Evolutionary conservation across 495 filamentous ascomycete species (phyloP), one percentile per base, ranked within the genome.

Genomic region (Lepraria neglecta): DNA sequence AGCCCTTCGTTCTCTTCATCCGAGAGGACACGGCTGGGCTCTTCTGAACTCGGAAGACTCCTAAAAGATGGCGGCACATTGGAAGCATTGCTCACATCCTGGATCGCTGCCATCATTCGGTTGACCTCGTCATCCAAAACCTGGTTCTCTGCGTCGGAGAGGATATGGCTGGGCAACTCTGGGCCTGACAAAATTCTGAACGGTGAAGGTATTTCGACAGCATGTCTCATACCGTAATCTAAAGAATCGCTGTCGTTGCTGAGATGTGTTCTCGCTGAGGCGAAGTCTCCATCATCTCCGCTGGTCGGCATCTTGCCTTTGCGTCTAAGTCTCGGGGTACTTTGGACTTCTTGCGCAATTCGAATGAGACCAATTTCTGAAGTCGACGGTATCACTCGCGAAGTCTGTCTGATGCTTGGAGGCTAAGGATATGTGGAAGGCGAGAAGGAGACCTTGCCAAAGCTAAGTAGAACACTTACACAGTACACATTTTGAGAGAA

Each of bases 1-100:
- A 52, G 24, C 42, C 9, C 11, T 1, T 42, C 33, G 9, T 60
- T 43, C 3, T 60, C 58, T 10, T 52, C 46, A n/a, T 60, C 46
- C 1, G 58, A 40, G 17, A 60, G 58, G 12, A 60, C 4, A 42
- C 17, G 28, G 28, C 28, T 30, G 3, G 15, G 48, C 27, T 52
- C 12, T 10, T 6, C n/a, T 15, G 48, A 6, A n/a, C 48, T 52
- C 31, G 24, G 4, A 10, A 12, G 14, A 10, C 17, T 30, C 14
- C 15, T 9, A 17, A 52, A 6, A 10, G 48, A 12, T 17, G 48
- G 0, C n/a, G 14, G 14, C 6, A 5, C 11, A 3, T 30, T 38
- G 35, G 35, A 11, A 31, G 48, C 28, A 14, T 17, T 21, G 30
- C 5, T 52, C 28, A n/a, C 14, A 21, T 21, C 27, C 11, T 17